Evolutionary conservation across 2,329 filamentous ascomycete genomes (phyloP).

Genomic region (Diaporthe australafricana): DNA sequence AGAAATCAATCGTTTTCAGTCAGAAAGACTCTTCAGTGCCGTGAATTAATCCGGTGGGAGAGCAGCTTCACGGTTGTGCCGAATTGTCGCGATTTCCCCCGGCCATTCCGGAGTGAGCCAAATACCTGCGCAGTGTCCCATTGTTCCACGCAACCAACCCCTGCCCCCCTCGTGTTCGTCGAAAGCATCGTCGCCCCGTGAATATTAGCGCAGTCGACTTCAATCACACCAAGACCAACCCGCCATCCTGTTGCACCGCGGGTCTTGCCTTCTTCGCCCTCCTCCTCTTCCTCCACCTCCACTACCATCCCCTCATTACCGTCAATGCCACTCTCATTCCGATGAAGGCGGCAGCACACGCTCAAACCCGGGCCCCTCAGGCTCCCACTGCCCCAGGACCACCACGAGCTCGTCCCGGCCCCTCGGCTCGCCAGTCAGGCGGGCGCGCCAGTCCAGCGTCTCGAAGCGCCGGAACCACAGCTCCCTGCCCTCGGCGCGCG

Average conservation of each 20-base stretch:
- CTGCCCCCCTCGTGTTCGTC: background rate
- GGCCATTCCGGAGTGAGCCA: too few relatives aligned
- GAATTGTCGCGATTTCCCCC: too few relatives aligned
- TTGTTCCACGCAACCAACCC: too few relatives aligned
- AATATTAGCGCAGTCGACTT: background rate
- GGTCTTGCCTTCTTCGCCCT: too few relatives aligned
- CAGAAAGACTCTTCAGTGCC: too few relatives aligned
- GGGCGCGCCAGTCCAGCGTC: background rate
- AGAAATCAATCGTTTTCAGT: too few relatives aligned
- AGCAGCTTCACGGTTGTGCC: too few relatives aligned
- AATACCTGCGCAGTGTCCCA: too few relatives aligned
- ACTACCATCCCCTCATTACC: background rate
- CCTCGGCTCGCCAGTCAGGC: accelerated
- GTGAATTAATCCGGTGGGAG: too few relatives aligned
- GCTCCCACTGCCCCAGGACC: background rate
- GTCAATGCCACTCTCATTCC: background rate
- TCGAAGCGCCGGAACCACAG: background rate
- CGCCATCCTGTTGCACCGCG: background rate
- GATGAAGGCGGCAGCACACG: background rate
- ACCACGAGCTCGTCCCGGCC: background rate
- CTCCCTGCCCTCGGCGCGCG: background rate
- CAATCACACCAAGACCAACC: background rate
- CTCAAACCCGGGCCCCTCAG: background rate
- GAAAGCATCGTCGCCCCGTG: background rate
- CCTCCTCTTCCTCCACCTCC: background rate